Evolutionary conservation across 208 protist genomes (phyloP), one percentile per base, ranked within the genome.

Genomic region (Zelonia costaricensis): DNA sequence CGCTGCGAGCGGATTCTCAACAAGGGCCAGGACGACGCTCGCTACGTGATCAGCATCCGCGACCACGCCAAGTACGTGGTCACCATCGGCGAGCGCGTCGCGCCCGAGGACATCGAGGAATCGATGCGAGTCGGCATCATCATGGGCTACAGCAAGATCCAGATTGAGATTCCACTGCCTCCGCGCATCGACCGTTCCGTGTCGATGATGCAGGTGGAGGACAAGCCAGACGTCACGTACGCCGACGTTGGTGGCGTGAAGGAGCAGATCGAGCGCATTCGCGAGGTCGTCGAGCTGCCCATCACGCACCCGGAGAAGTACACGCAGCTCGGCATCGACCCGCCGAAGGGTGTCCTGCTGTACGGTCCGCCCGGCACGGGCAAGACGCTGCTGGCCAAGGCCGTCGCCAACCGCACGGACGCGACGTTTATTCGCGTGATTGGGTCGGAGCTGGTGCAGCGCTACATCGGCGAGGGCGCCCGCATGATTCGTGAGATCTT

Each of bases 391-490:
- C 86, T 97, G 33, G 99, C 99, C 7, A 92, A 99, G 71, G 99
- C 99, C 8, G 98, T 99, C 12, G 99, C 99, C 7, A 99, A 99
- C 77, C 78, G 98, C 58, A 99, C 99, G 0, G 98, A 99, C 57
- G 98, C 99, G 6, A 97, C 93, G 10, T 99, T 99, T 78, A 99
- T 99, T 78, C 93, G 99, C 51, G 98, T 99, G 6, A 99, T 99
- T 78, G 99, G 99, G 43, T 99, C 94, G 16, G 99, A 99, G 85
- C 88, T 99, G 12, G 98, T 99, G 47, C 98, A 99, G 77, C 98
- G 98, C 43, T 99, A 99, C 83, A 98, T 99, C 35, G 99, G 99
- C 54, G 98, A 99, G 74, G 98, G 98, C 35, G 99, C 98, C 13
- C 79, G 98, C 28, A 99, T 99, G 97, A 98, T 99, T 23, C 90